phyloP scores from a whole-genome alignment of 2,329 filamentous ascomycete species.

The Aspergillus luchuensis region DNA sequence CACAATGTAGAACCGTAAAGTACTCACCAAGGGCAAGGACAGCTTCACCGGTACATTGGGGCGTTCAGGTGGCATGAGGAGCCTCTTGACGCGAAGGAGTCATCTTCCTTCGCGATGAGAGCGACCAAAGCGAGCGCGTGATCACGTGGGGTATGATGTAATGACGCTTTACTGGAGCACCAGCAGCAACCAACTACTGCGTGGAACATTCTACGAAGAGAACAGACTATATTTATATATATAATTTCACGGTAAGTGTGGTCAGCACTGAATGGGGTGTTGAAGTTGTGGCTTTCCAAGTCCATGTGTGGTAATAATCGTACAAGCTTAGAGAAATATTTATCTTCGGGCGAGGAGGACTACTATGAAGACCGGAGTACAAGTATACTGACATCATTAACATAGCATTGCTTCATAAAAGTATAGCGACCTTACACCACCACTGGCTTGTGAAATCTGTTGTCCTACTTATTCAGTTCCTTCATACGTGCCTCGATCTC shows the following conservation, averaged over 20 bases:
- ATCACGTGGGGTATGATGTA: slow-evolving; percentile 29
- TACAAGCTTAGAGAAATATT: too few relatives aligned
- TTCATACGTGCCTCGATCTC: slow-evolving; percentile 67
- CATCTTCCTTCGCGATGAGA: slow-evolving; percentile 17
- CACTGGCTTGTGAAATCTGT: background rate
- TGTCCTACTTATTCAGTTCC: slow-evolving; percentile 62
- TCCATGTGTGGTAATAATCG: too few relatives aligned
- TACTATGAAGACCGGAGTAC: background rate
- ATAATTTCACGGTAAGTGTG: background rate
- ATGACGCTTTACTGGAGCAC: slow-evolving; percentile 1
- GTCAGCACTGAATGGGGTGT: background rate
- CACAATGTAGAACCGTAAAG: background rate
- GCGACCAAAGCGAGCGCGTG: slow-evolving; percentile 15
- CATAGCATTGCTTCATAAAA: too few relatives aligned
- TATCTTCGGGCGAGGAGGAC: too few relatives aligned
- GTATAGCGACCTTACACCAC: too few relatives aligned
- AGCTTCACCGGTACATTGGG: slow-evolving; percentile 60
- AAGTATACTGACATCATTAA: background rate
- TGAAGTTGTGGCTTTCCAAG: background rate
- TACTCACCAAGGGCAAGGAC: slow-evolving; percentile 60
- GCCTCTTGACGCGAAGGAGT: slow-evolving; percentile 27
- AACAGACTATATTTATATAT: background rate
- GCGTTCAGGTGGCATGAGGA: slow-evolving; percentile 47
- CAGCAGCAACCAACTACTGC: background rate
- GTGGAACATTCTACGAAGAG: background rate